Evolutionary conservation across 495 filamentous ascomycete species (phyloP).

Genomic region (Amniculicola lignicola): DNA sequence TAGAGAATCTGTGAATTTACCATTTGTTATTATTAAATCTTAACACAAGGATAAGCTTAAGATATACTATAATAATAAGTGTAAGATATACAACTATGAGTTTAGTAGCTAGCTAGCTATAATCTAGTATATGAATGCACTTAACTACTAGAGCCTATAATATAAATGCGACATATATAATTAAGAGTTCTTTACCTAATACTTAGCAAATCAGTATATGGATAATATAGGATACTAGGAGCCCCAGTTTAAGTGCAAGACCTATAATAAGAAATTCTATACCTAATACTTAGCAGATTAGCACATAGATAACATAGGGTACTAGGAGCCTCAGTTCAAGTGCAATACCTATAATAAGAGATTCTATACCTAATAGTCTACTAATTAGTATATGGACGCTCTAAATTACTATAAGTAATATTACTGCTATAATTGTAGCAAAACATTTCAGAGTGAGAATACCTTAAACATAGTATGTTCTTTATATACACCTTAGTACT

Average conservation of each 20-base stretch:
- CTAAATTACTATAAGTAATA: constrained; percentile 36
- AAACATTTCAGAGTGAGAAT: constrained; percentile 43
- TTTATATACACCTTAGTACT: constrained; percentile 1
- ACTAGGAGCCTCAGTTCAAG: constrained; percentile 35
- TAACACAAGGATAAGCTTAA: not conserved
- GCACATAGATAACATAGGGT: constrained; percentile 24
- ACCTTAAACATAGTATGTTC: constrained; percentile 42
- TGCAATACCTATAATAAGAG: constrained; percentile 44
- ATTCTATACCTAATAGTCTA: constrained; percentile 35
- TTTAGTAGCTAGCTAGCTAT: constrained; percentile 5
- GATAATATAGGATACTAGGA: constrained; percentile 9
- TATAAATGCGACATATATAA: constrained; percentile 28
- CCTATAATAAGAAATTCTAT: not conserved
- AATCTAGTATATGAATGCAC: constrained; percentile 5
- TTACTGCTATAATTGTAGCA: constrained; percentile 45
- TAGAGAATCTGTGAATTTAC: not conserved
- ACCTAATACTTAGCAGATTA: constrained; percentile 4
- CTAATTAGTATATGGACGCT: constrained; percentile 43
- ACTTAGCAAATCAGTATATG: constrained; percentile 27
- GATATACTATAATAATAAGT: not conserved
- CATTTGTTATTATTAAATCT: not conserved
- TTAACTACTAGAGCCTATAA: not conserved
- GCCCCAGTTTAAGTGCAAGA: constrained; percentile 13
- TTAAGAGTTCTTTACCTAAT: constrained; percentile 17
- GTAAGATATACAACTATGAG: not conserved